Evolutionary conservation across 2,329 filamentous ascomycete genomes (phyloP).

Genomic region (Fusarium tupiense): DNA sequence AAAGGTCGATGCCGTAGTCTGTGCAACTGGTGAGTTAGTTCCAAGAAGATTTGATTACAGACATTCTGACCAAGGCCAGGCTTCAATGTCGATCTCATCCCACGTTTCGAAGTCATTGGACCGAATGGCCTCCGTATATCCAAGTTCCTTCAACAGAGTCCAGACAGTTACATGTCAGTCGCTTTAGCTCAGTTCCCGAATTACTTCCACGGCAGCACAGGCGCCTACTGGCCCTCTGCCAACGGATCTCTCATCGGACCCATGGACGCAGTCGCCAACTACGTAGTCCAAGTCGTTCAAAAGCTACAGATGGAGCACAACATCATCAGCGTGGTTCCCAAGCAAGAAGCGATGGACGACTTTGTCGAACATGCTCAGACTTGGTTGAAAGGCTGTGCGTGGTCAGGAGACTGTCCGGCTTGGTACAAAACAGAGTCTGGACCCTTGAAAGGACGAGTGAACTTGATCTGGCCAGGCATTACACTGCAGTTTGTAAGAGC

Average conservation of each 20-base stretch:
- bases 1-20: not conserved
- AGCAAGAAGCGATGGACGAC: not conserved
- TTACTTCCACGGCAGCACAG: not conserved
- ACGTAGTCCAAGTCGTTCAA: not conserved
- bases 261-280: not conserved
- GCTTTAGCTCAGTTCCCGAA: not conserved
- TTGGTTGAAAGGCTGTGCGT: not conserved
- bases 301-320: not conserved
- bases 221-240: not conserved
- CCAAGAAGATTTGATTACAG: accelerated
- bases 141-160: accelerated
- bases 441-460: not conserved
- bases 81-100: not conserved
- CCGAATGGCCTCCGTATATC: not conserved
- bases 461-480: not conserved
- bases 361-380: not conserved
- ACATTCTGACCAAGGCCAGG: accelerated
- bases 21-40: not conserved
- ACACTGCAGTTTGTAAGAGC: not conserved
- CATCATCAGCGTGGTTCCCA: not conserved
- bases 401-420: not conserved
- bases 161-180: not conserved
- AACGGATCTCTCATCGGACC: not conserved
- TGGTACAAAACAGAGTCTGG: not conserved
- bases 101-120: not conserved